These are phyloP conservation scores for Colletotrichum sp. DNA, from an alignment of 2,329 filamentous ascomycete species.

Conservation along the genomic window DNA sequence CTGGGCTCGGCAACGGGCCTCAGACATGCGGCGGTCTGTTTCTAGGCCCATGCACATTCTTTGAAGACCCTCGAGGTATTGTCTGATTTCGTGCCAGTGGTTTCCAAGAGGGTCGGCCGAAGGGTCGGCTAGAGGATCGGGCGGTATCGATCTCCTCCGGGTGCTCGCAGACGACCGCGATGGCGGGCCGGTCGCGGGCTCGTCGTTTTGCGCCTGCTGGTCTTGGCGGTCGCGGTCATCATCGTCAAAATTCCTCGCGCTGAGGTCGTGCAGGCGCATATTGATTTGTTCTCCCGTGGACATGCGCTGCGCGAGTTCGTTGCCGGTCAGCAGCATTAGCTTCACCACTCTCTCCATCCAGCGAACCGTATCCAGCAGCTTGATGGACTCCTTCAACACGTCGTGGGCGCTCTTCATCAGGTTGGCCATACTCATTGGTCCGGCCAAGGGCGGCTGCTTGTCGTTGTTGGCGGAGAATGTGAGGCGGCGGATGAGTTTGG, in stretches of 20 bases:
- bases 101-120: conserved; percentile 28
- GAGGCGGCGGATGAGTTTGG: conserved; percentile 23
- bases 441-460: conserved; percentile 12
- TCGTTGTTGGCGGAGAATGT: conserved; percentile 4
- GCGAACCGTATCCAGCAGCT: conserved; percentile 48
- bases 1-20: conserved; percentile 49
- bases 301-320: conserved; percentile 41
- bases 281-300: conserved; percentile 21
- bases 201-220: conserved; percentile 13
- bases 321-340: conserved; percentile 46
- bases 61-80: conserved; percentile 49
- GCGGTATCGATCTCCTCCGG: conserved; percentile 1
- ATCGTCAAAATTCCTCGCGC: neutral
- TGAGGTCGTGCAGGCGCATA: conserved; percentile 17
- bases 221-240: conserved; percentile 6
- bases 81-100: conserved; percentile 52
- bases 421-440: conserved; percentile 49
- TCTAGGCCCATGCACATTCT: conserved; percentile 49
- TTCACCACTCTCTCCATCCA: conserved; percentile 54
- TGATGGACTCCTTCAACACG: conserved; percentile 49
- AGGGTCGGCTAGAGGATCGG: conserved; percentile 9
- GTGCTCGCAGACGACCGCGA: conserved; percentile 10
- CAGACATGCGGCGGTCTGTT: conserved; percentile 51
- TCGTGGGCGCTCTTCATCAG: conserved; percentile 54
- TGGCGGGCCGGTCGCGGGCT: conserved; percentile 6